These are phyloP conservation scores for Acacia confusa DNA, from an alignment of 306 rosid genomes.

Conservation along the genomic window DNA sequence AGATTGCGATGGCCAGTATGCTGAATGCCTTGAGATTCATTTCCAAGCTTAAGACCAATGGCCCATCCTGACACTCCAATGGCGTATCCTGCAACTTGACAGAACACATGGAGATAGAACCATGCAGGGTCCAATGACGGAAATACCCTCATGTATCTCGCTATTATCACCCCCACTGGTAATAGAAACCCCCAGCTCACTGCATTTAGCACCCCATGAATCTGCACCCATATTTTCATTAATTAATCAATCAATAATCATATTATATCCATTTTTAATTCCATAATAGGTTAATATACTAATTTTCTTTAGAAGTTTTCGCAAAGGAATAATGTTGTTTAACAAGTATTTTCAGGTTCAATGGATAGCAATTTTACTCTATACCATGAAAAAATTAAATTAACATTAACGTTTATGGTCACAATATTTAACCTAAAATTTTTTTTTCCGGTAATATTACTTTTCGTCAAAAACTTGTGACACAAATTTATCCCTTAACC, in stretches of 20 bases:
- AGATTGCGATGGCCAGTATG: neutral
- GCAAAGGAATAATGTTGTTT: no score
- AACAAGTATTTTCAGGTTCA: no score
- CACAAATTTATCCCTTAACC: no score
- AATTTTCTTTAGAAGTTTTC: accelerated
- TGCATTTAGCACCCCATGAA: neutral
- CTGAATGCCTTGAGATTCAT: neutral
- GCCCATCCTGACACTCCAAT: neutral
- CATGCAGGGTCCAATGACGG: neutral
- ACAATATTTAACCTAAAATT: no score
- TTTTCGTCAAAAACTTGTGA: no score
- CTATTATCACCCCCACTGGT: neutral
- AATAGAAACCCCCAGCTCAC: neutral
- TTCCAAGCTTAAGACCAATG: neutral
- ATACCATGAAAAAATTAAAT: no score
- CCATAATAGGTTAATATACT: no score
- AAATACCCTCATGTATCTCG: neutral
- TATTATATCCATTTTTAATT: no score
- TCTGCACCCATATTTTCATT: neutral
- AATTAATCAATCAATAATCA: neutral
- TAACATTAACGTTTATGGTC: no score
- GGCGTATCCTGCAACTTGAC: neutral
- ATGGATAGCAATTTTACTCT: accelerated
- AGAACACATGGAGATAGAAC: neutral
- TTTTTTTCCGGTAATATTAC: no score